Evolutionary conservation across 257 asterid genomes (phyloP), one percentile per base, ranked within the genome.

Genomic region (Cordia subcordata): DNA sequence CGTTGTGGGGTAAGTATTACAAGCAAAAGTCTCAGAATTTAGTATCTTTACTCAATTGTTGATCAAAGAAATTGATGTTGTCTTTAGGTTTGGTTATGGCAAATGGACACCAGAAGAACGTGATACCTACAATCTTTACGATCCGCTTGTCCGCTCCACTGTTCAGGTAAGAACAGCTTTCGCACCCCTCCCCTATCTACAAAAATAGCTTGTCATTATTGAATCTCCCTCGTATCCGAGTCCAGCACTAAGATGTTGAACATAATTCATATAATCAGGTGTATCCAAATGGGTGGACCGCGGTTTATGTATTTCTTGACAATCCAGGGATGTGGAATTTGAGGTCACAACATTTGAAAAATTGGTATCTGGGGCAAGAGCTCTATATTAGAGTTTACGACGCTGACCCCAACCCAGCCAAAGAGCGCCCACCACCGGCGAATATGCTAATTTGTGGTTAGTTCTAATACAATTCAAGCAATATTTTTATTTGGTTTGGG

Each of bases 261-360:
- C 13, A 35, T n/a, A n/a, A n/a, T 49, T 17, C 13, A 44, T 8
- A 13, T 18, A 5, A 3, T 14, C 27, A 86, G 95, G 95, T 84
- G 33, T 84, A 84, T 16, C 90, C 95, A 0, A 54, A 64, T 61
- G 83, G 93, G n/a, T 86, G 95, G 95, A 77, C 77, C 0, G 75
- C 95, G 18, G 83, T 82, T 13, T 86, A 74, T 35, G 90, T 71
- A 49, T 84, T 76, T 64, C 49, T 87, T 60, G 93, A 84, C 59
- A 87, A 87, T 55, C 87, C 90, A n/a, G 95, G 95, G 37, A 87
- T 87, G 88, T 87, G 95, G 95, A 87, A 87, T 64, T 69, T 87
- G 64, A 84, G 95, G 72, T 84, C 95, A 50, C 88, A 87, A 66
- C 66, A 74, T 27, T 49, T 84, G 22, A 55, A 60, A 57, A 60